phyloP scores from a whole-genome alignment of 2,329 filamentous ascomycete genomes.

The Diaporthe citriasiana region DNA sequence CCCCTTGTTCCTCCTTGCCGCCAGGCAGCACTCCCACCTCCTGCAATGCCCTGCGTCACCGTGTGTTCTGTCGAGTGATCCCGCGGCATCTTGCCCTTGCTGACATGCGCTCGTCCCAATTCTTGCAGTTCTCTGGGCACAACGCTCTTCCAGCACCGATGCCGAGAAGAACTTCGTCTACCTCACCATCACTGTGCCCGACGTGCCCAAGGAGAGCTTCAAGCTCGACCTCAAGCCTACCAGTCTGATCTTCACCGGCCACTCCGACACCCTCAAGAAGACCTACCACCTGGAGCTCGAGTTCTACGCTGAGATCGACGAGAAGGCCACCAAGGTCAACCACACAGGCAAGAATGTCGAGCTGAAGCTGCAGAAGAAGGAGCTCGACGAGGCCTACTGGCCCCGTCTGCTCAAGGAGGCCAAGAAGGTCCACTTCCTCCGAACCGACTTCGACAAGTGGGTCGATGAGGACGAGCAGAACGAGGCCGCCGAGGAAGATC shows the following conservation, averaged over 20 bases:
- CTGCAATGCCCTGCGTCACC: slow-evolving; percentile 8
- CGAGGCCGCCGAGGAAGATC: slow-evolving; percentile 85
- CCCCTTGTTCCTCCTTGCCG: slow-evolving; percentile 7
- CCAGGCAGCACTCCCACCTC: slow-evolving; percentile 9
- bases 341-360: slow-evolving; percentile 91
- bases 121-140: slow-evolving; percentile 90
- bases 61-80: neutral
- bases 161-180: slow-evolving; percentile 94
- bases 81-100: neutral
- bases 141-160: slow-evolving; percentile 88
- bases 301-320: slow-evolving; percentile 92
- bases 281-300: slow-evolving; percentile 89
- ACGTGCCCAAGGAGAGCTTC: slow-evolving; percentile 81
- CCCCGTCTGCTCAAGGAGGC: slow-evolving; percentile 91
- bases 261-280: slow-evolving; percentile 86
- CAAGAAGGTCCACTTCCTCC: slow-evolving; percentile 94
- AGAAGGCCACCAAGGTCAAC: slow-evolving; percentile 84
- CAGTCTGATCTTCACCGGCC: slow-evolving; percentile 84
- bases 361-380: slow-evolving; percentile 96
- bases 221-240: slow-evolving; percentile 87
- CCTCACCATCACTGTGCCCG: slow-evolving; percentile 90
- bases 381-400: slow-evolving; percentile 95
- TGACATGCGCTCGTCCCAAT: slow-evolving; percentile 4
- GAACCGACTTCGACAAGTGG: slow-evolving; percentile 99
- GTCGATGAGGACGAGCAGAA: slow-evolving; percentile 99